Evolutionary conservation across 345 rosid species (phyloP).

Genomic region (Camelina sativa): DNA sequence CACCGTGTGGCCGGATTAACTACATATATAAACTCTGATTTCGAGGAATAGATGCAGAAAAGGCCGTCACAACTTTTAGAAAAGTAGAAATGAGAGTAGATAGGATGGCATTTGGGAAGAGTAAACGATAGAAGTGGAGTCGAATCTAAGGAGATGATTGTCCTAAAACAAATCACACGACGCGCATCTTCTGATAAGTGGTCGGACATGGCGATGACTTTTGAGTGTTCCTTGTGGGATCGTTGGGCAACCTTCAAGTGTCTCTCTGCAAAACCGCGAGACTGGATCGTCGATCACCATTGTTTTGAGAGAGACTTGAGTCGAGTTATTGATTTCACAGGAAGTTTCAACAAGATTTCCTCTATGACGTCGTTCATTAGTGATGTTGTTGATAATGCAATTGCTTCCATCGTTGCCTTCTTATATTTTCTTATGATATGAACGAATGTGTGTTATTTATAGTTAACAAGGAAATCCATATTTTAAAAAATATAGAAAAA

Average conservation of each 20-base stretch:
- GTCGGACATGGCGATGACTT: not conserved
- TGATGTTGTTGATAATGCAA: not conserved
- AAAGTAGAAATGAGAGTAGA: not conserved
- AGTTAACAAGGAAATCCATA: not conserved
- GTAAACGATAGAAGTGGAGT: not conserved
- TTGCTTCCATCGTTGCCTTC: not conserved
- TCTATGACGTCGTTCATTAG: not conserved
- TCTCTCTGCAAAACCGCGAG: constrained; percentile 3
- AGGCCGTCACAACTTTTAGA: constrained; percentile 21
- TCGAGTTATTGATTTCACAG: constrained; percentile 11
- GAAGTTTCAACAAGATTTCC: constrained; percentile 34
- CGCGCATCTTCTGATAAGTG: not conserved
- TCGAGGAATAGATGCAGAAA: not conserved
- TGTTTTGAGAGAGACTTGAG: constrained; percentile 27
- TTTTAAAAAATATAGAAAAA: no score
- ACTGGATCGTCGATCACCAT: constrained; percentile 14
- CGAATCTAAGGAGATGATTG: not conserved
- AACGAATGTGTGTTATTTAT: no score
- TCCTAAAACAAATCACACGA: not conserved
- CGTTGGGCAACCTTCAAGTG: constrained; percentile 8
- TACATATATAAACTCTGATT: not conserved
- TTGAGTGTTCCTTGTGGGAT: not conserved
- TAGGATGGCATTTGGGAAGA: not conserved
- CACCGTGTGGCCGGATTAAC: constrained; percentile 30
- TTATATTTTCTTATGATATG: no score